phyloP scores from a whole-genome alignment of 2,329 filamentous ascomycete genomes.

The Trichoderma sp. region DNA sequence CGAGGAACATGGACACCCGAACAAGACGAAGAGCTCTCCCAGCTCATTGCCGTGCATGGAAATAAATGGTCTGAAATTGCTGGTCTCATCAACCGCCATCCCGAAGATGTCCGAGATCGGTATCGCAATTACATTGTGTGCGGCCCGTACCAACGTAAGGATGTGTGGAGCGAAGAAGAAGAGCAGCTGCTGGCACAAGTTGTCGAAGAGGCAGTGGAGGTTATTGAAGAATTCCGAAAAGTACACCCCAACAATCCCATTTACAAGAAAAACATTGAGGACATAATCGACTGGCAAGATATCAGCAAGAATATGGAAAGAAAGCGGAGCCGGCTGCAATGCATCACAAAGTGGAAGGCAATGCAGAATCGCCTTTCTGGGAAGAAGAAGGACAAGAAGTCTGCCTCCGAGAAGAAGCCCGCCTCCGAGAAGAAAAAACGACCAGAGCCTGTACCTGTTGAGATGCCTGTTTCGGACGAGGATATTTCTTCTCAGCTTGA shows the following conservation, averaged over 20 bases:
- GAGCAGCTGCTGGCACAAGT: slow-evolving; percentile 51
- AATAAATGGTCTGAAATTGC: slow-evolving; percentile 63
- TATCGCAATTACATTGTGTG: slow-evolving; percentile 66
- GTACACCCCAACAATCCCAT: slow-evolving; percentile 33
- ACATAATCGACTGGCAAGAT: slow-evolving; percentile 61
- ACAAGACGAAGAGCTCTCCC: slow-evolving; percentile 37
- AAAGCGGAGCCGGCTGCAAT: slow-evolving; percentile 64
- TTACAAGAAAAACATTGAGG: slow-evolving; percentile 44
- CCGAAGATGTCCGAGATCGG: slow-evolving; percentile 65
- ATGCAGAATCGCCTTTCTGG: slow-evolving; percentile 37
- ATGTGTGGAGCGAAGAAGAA: slow-evolving; percentile 60
- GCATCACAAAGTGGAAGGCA: slow-evolving; percentile 63
- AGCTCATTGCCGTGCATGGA: slow-evolving; percentile 36
- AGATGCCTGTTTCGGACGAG: slow-evolving; percentile 27
- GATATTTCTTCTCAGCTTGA: slow-evolving; percentile 42
- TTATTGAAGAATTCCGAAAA: slow-evolving; percentile 42
- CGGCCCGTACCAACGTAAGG: slow-evolving; percentile 49
- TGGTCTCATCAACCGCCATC: slow-evolving; percentile 59
- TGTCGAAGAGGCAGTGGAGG: slow-evolving; percentile 51
- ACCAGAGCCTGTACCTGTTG: neutral
- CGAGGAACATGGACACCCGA: slow-evolving; percentile 45
- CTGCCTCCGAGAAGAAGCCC: neutral
- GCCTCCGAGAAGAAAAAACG: neutral
- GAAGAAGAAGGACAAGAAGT: slow-evolving; percentile 31
- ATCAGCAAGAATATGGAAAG: slow-evolving; percentile 62